These are phyloP conservation scores for Amesomyces nigricolor DNA, from an alignment of 2,329 filamentous ascomycete genomes.

Conservation along the genomic window DNA sequence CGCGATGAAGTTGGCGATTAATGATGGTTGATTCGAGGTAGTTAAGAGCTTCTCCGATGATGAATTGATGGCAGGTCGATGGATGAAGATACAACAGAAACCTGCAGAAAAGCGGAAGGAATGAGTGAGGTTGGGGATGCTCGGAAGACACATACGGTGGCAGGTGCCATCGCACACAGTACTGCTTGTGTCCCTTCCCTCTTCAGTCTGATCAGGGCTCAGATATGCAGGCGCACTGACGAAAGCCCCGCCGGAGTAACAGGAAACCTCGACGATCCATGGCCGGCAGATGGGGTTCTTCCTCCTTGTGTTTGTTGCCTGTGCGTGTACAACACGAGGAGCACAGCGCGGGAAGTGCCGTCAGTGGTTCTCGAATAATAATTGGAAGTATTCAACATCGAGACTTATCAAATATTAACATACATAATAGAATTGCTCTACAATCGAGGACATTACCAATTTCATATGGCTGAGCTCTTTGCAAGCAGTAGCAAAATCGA, in stretches of 20 bases:
- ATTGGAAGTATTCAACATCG: too few species aligned
- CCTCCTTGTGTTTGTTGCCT: too few species aligned
- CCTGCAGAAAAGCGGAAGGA: slow-evolving; percentile 11
- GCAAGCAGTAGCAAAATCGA: too few species aligned
- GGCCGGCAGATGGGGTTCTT: neutral
- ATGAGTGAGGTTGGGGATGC: slow-evolving; percentile 15
- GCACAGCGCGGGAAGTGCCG: too few species aligned
- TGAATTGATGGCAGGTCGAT: neutral
- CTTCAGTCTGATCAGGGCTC: too few species aligned
- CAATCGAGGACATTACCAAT: too few species aligned
- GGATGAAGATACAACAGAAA: slow-evolving; percentile 1
- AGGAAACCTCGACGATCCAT: neutral
- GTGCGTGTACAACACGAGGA: too few species aligned
- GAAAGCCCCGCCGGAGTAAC: slow-evolving; percentile 10
- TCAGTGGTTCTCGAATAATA: too few species aligned
- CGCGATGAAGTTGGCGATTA: neutral
- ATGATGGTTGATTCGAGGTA: neutral
- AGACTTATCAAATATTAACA: too few species aligned
- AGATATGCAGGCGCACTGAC: slow-evolving; percentile 20
- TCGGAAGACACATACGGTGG: neutral
- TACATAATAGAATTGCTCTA: too few species aligned
- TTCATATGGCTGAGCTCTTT: too few species aligned
- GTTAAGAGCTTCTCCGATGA: neutral
- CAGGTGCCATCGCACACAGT: slow-evolving; percentile 19
- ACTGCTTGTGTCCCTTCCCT: slow-evolving; percentile 1